A percentile compares a stretch with the other conserved stretches of the same genome.
These are phyloP conservation scores for Malus sieversii DNA, from an alignment of 306 rosid genomes.

Conservation along the genomic window DNA sequence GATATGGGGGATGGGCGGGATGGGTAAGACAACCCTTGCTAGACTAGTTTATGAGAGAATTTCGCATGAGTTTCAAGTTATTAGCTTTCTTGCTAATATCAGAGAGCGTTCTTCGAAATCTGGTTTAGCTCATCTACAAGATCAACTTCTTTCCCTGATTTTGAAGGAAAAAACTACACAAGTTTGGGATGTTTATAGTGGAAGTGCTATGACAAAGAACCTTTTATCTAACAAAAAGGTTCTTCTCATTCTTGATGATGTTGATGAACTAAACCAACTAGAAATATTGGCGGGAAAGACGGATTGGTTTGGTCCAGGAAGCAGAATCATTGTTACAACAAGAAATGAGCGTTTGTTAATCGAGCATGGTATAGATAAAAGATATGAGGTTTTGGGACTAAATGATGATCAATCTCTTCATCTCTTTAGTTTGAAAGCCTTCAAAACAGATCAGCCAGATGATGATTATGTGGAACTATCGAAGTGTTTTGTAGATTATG, in stretches of 20 bases:
- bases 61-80: not conserved
- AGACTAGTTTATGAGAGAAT: no score
- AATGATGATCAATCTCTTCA: not conserved
- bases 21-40: no score
- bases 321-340: slow-evolving; percentile 31
- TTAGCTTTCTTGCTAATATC: not conserved
- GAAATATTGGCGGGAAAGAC: slow-evolving; percentile 16
- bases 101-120: not conserved
- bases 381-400: not conserved
- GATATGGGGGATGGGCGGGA: no score
- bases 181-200: not conserved
- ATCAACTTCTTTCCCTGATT: slow-evolving; percentile 10
- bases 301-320: slow-evolving; percentile 12
- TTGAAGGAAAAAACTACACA: not conserved
- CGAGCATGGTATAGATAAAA: slow-evolving; percentile 9
- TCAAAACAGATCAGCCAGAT: not conserved
- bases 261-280: slow-evolving; percentile 23
- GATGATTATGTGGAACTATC: not conserved
- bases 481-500: not conserved
- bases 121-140: slow-evolving; percentile 19
- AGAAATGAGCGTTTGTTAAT: slow-evolving; percentile 14
- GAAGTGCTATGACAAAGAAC: slow-evolving; percentile 1
- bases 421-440: slow-evolving; percentile 5
- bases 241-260: slow-evolving; percentile 13
- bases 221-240: slow-evolving; percentile 13